Evolutionary conservation across 495 filamentous ascomycete species (phyloP).

Genomic region (Xylaria grammica): DNA sequence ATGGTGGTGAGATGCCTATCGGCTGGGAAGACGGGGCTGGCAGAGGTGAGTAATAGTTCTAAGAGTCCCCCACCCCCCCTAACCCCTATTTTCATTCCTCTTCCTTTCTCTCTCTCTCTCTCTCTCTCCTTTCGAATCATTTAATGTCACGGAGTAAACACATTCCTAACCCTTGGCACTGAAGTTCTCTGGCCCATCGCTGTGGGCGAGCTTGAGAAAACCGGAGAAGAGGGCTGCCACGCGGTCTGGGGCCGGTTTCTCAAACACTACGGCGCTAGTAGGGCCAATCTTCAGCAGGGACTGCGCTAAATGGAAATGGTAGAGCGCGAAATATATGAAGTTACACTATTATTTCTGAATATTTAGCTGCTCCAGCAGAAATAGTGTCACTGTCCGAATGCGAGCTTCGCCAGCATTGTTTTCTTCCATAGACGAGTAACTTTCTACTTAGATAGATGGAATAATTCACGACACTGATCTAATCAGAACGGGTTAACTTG

Average conservation of each 20-base stretch:
- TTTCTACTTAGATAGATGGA: too few species aligned
- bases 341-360: too few species aligned
- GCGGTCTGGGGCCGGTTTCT: slow-evolving; percentile 51
- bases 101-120: not conserved
- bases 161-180: not conserved
- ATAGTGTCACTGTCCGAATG: too few species aligned
- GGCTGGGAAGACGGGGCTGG: slow-evolving; percentile 56
- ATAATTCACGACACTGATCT: too few species aligned
- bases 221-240: slow-evolving; percentile 3
- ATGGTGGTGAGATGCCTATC: slow-evolving; percentile 43
- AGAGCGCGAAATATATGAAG: not conserved
- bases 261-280: slow-evolving; percentile 48
- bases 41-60: slow-evolving; percentile 25
- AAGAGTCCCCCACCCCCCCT: not conserved
- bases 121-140: not conserved
- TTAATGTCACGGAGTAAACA: not conserved
- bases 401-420: too few species aligned
- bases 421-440: too few species aligned
- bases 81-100: not conserved
- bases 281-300: slow-evolving; percentile 13
- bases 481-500: too few species aligned
- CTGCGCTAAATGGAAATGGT: not conserved
- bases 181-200: slow-evolving; percentile 52
- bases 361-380: not conserved
- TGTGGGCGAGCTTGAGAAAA: slow-evolving; percentile 43